Conservation (phyloP, 1,139 yeast species). For the Hansenula anomala region DNA sequence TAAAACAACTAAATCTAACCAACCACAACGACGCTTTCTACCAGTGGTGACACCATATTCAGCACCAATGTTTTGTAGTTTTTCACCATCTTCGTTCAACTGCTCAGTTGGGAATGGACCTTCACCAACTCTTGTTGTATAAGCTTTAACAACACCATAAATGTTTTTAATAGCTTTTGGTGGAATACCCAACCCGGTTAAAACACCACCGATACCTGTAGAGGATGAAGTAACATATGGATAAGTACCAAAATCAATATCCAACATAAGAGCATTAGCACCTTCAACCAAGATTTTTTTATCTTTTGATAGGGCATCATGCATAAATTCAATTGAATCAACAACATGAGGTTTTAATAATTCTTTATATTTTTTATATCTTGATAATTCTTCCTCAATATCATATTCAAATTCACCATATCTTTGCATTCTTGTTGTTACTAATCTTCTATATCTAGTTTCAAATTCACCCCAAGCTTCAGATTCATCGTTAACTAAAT, state of each 20-base stretch:
- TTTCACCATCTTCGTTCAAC: slow-evolving; percentile 80
- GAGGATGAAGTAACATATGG: slow-evolving; percentile 96
- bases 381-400: slow-evolving; percentile 69
- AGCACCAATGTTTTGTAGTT: slow-evolving; percentile 86
- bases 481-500: slow-evolving; percentile 82
- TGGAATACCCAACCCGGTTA: slow-evolving; percentile 95
- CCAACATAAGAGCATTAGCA: slow-evolving; percentile 97
- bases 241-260: slow-evolving; percentile 95
- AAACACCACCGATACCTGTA: slow-evolving; percentile 97
- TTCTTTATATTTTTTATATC: slow-evolving; percentile 72
- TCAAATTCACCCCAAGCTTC: slow-evolving; percentile 94
- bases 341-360: slow-evolving; percentile 84
- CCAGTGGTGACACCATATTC: slow-evolving; percentile 99
- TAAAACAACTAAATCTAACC: slow-evolving; percentile 95
- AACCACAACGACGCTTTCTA: slow-evolving; percentile 98
- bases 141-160: slow-evolving; percentile 97
- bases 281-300: slow-evolving; percentile 94
- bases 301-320: slow-evolving; percentile 68
- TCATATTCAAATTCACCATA: slow-evolving; percentile 93
- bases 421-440: slow-evolving; percentile 77
- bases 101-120: slow-evolving; percentile 99
- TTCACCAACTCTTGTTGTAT: slow-evolving; percentile 98
- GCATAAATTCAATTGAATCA: slow-evolving; percentile 88
- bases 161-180: slow-evolving; percentile 75
- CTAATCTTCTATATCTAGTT: slow-evolving; percentile 67